A percentile compares a stretch with the other conserved stretches of the same genome.
These are phyloP conservation scores for Gaultheria prostrata DNA, from an alignment of 148 eudicot genomes.

Conservation along the genomic window DNA sequence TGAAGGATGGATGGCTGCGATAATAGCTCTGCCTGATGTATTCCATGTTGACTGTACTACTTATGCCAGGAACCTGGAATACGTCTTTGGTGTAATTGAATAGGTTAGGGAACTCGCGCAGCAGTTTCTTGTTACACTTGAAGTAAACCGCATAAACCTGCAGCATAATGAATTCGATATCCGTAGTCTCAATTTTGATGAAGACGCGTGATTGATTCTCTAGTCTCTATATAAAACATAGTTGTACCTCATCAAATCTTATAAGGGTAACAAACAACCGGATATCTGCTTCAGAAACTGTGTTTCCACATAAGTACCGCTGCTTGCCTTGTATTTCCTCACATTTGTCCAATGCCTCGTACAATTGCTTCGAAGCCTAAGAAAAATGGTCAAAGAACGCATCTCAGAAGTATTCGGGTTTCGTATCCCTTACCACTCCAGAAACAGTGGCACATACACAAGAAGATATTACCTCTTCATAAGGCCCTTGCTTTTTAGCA, in stretches of 20 bases:
- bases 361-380: conserved; percentile 70
- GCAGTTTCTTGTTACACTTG: conserved; percentile 81
- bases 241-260: conserved; percentile 97
- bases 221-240: no score
- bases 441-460: background rate
- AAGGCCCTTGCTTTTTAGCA: conserved; percentile 84
- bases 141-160: conserved; percentile 89
- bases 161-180: background rate
- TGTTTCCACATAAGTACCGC: conserved; percentile 67
- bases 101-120: conserved; percentile 73
- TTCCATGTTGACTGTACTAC: conserved; percentile 69
- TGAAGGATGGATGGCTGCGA: conserved; percentile 68
- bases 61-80: conserved; percentile 72
- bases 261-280: conserved; percentile 84
- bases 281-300: conserved; percentile 80
- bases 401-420: background rate
- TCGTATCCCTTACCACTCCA: background rate
- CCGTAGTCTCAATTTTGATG: background rate
- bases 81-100: conserved; percentile 85
- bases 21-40: conserved; percentile 84
- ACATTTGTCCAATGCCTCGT: conserved; percentile 73
- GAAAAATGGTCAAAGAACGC: conserved; percentile 9
- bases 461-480: conserved; percentile 51
- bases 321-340: conserved; percentile 75
- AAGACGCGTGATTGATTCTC: no score